These are phyloP conservation scores for Annulohypoxylon maeteangense DNA, from an alignment of 495 filamentous ascomycete species.

Conservation along the genomic window DNA sequence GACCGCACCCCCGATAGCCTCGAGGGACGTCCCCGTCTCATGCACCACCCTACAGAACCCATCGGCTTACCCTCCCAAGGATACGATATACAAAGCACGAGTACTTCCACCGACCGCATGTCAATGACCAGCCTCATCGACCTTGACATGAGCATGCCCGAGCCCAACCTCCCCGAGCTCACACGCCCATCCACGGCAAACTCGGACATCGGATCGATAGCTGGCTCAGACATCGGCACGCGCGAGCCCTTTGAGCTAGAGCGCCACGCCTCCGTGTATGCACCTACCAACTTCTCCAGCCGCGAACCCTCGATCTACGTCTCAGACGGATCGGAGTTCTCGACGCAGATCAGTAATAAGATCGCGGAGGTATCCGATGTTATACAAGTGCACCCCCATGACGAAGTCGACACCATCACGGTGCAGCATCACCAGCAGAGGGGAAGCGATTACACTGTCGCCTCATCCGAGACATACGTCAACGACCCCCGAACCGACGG, in stretches of 20 bases:
- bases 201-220: conserved; percentile 60
- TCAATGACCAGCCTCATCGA: conserved; percentile 61
- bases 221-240: conserved; percentile 58
- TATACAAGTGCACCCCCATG: conserved; percentile 31
- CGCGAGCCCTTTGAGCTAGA: conserved; percentile 66
- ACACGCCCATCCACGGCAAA: conserved; percentile 64
- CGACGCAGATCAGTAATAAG: conserved; percentile 45
- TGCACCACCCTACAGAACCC: conserved; percentile 64
- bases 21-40: conserved; percentile 56
- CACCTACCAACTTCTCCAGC: conserved; percentile 46
- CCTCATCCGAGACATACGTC: conserved; percentile 34
- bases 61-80: conserved; percentile 55
- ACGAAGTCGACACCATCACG: not conserved
- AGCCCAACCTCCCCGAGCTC: conserved; percentile 48
- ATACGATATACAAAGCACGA: conserved; percentile 44
- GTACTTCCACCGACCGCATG: conserved; percentile 50
- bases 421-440: conserved; percentile 35
- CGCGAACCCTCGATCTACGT: conserved; percentile 65
- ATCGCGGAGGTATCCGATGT: conserved; percentile 38
- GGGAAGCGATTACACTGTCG: conserved; percentile 29
- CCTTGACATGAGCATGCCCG: conserved; percentile 61
- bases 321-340: conserved; percentile 59
- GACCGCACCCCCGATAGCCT: conserved; percentile 43
- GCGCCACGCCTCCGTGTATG: conserved; percentile 63
- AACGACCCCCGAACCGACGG: conserved; percentile 11